Evolutionary conservation across 169 alveolate genomes (phyloP), one percentile per base, ranked within the genome.

Genomic region (Cardiosporidium cionae): DNA sequence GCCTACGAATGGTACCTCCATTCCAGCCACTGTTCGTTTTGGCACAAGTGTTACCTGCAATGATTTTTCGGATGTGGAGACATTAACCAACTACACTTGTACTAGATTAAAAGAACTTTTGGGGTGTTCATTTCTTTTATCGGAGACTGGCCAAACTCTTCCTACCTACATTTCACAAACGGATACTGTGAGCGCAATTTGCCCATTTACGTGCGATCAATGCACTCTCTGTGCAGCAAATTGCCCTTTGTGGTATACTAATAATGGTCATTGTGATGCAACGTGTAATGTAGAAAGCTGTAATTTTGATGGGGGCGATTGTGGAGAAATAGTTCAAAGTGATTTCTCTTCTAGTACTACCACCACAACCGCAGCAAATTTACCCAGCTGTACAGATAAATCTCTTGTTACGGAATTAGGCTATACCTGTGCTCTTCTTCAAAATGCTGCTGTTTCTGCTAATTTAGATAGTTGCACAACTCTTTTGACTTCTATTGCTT

Each of bases 121-220:
- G 37, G 65, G 52, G 36, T 70, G 79, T 67, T 75, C 64, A 72
- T 78, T 62, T 64, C 35, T 58, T 36, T 68, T 78, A 4, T 62
- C 62, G 16, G 84, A 78, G 54, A 74, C 79, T 28, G 84, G 84
- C 32, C 69, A 70, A 23, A 69, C 64, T 23, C 75, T 70, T 35
- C 84, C 84, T 7, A 25, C 78, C 29, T 62, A 54, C 34, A 32
- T 84, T 25, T 80, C 89, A 16, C 68, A 70, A 23, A 72, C 76
- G 23, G 77, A 84, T 4, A 84, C 86, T 7, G 80, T 84, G 22
- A 83, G 79, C 3, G 80, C 70, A 36, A 82, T 81, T 52, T 84
- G 89, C 37, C 89, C 89, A 5, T 69, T 34, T 64, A 76, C 87
- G 33, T 84, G 89, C 68, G 85, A 83, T 3, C 74, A 74, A 35